Conservation (phyloP, 139 green algal genomes). For the Closterium sp. region DNA sequence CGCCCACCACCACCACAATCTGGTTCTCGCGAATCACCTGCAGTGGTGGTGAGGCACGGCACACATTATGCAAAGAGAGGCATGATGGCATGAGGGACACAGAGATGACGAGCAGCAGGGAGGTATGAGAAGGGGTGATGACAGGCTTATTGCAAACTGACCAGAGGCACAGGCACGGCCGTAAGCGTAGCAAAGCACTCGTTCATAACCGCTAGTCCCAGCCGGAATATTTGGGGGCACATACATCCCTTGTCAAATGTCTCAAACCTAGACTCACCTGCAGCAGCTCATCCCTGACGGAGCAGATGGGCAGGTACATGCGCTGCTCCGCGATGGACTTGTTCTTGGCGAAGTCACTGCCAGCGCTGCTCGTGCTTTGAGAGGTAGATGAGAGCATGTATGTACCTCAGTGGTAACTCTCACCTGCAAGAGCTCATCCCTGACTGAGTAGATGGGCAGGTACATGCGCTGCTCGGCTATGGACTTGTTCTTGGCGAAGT, state of each 20-base stretch:
- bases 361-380: conserved; percentile 55
- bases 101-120: neutral
- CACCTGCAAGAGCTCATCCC: conserved; percentile 73
- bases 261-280: neutral
- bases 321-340: conserved; percentile 90
- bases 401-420: neutral
- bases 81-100: neutral
- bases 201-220: too few relatives aligned
- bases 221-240: too few relatives aligned
- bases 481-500: conserved; percentile 88
- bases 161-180: too few relatives aligned
- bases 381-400: too few relatives aligned
- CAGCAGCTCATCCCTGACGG: neutral
- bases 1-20: conserved; percentile 94
- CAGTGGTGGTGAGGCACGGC: neutral
- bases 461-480: conserved; percentile 84
- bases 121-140: too few relatives aligned
- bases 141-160: too few relatives aligned
- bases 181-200: too few relatives aligned
- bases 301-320: conserved; percentile 16
- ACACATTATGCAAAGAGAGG: neutral
- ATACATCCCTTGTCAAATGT: too few relatives aligned
- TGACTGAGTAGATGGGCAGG: conserved; percentile 82
- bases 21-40: conserved; percentile 92
- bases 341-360: conserved; percentile 76